phyloP scores from a whole-genome alignment of 1,284 basidiomycete species.

The Tilletia setariae region DNA sequence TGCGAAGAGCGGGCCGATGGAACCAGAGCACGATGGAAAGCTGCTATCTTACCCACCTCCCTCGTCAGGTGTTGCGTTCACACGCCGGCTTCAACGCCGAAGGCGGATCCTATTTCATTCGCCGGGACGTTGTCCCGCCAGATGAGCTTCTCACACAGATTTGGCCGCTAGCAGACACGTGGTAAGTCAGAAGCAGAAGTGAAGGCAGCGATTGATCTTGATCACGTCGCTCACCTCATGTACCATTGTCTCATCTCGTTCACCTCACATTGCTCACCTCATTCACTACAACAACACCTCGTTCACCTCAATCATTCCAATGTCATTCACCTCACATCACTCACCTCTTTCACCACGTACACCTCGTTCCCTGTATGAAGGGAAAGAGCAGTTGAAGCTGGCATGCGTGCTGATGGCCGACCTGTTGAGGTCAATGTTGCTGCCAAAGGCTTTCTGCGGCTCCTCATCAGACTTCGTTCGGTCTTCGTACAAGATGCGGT shows the following conservation, averaged over 20 bases:
- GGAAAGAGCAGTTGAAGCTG: background rate
- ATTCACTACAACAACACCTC: too few relatives aligned
- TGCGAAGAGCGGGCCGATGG: background rate
- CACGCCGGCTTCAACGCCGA: background rate
- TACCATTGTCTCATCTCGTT: too few relatives aligned
- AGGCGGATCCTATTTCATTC: background rate
- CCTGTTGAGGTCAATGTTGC: background rate
- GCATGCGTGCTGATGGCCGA: background rate
- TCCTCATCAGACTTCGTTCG: background rate
- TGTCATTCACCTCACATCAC: too few relatives aligned
- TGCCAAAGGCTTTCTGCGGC: background rate
- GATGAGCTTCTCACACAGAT: background rate
- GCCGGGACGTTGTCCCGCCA: background rate
- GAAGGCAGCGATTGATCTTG: too few relatives aligned
- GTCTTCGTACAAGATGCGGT: background rate
- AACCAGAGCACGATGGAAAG: background rate
- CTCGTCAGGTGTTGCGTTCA: background rate
- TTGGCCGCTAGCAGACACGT: background rate
- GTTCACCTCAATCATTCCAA: too few relatives aligned
- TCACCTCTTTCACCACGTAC: too few relatives aligned
- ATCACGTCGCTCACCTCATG: too few relatives aligned
- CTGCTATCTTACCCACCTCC: too few relatives aligned
- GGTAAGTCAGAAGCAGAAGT: too few relatives aligned
- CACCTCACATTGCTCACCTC: too few relatives aligned
- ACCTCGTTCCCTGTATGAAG: too few relatives aligned